Conservation (phyloP, 2,329 filamentous ascomycete genomes). For the Colletotrichum plurivorum region DNA sequence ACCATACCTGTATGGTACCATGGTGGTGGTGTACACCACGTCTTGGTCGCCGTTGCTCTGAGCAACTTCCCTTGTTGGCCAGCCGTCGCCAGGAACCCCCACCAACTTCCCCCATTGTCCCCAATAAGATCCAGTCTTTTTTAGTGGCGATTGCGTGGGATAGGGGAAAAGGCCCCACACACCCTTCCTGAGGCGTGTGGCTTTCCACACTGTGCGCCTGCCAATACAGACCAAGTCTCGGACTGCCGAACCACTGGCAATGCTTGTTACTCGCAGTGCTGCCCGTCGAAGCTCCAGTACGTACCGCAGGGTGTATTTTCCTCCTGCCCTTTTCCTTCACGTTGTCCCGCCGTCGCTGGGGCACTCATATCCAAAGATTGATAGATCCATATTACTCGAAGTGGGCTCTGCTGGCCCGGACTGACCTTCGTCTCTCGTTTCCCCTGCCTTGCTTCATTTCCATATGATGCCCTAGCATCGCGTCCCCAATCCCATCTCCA, state of each 20-base stretch:
- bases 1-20: too few relatives aligned
- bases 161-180: conserved; percentile 26
- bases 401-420: conserved; percentile 34
- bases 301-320: conserved; percentile 21
- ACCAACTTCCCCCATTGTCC: conserved; percentile 33
- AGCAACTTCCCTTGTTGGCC: conserved; percentile 39
- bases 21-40: neutral
- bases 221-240: conserved; percentile 13
- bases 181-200: neutral
- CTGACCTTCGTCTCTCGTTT: conserved; percentile 34
- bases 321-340: conserved; percentile 35
- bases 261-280: neutral
- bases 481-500: conserved; percentile 34
- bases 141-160: conserved; percentile 38
- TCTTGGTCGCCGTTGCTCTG: conserved; percentile 30
- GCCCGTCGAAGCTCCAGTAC: conserved; percentile 14
- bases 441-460: conserved; percentile 35
- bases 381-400: conserved; percentile 39
- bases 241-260: conserved; percentile 23
- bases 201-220: neutral
- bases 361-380: conserved; percentile 34
- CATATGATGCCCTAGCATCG: conserved; percentile 40
- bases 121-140: conserved; percentile 37
- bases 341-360: conserved; percentile 41
- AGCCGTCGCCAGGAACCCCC: conserved; percentile 29